phyloP scores from a whole-genome alignment of 2,329 filamentous ascomycete species.

The Talaromyces sp. region DNA sequence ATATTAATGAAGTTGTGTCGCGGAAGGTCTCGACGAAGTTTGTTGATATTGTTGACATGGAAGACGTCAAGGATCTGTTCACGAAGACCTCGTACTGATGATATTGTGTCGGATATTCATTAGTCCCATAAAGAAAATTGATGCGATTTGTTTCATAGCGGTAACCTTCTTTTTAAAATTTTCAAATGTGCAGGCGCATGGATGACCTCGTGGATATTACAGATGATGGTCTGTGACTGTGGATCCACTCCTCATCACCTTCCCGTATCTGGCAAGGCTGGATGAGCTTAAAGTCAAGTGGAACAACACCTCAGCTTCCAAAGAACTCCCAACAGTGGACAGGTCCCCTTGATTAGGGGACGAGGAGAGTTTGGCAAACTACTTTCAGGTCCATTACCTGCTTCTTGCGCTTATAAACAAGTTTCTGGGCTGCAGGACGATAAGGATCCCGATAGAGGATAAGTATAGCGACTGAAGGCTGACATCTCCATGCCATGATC shows the following conservation, averaged over 20 bases:
- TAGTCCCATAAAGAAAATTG: neutral
- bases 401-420: neutral
- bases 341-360: neutral
- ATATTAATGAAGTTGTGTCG: neutral
- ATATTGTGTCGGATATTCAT: neutral
- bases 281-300: constrained; percentile 13
- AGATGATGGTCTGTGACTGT: constrained; percentile 5
- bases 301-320: neutral
- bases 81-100: neutral
- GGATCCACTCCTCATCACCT: neutral
- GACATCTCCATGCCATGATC: neutral
- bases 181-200: neutral
- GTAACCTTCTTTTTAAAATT: neutral
- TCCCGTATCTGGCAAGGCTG: constrained; percentile 5
- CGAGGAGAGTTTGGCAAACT: neutral
- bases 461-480: neutral
- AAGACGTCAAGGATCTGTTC: neutral
- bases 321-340: neutral
- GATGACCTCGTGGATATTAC: neutral
- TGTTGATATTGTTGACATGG: constrained; percentile 1
- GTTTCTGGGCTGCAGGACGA: neutral
- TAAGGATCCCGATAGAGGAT: neutral
- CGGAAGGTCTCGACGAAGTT: neutral
- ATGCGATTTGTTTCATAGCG: neutral
- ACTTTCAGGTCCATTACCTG: neutral